Evolutionary conservation across 176 grass and related monocot genomes (phyloP), one percentile per base, ranked within the genome.

Genomic region (Triticum urartu): DNA sequence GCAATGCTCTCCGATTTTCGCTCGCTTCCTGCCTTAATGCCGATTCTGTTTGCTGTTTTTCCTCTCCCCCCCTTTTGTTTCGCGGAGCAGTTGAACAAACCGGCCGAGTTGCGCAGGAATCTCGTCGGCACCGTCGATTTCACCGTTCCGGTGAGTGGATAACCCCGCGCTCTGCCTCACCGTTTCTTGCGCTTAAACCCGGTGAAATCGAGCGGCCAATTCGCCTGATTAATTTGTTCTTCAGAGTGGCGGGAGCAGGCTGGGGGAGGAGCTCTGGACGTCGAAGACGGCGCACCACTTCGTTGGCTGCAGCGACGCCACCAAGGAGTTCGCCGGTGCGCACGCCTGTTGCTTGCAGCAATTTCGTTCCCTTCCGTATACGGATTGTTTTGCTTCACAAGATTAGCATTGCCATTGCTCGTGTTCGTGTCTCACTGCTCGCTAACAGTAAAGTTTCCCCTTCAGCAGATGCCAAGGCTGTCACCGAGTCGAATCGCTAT

Each of bases 261-360:
- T 76, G 10, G 85, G 58, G 50, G 81, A 82, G 2, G 80, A 87
- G 43, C 92, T 99, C n/a, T 99, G 97, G 97, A 79, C 66, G 33
- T 96, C 94, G 0, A 86, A 90, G 86, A 75, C 62, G 78, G 87
- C 97, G 1, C 79, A 78, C 60, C 64, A 77, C 80, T 99, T 94
- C 91, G 78, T 87, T 11, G 94, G 94, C 74, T 99, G 94, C 89
- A 96, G 97, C 87, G 88, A 87, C 75, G 94, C 90, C 42, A 90
- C 85, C 75, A 86, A 68, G 39, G 77, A 82, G 24, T 99, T 96
- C 81, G 75, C 82, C 11, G 85, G 97, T 96, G 86, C 61, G 90
- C 85, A 11, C 70, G 91, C 72, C 82, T 70, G 39, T 74, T 80
- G 21, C 43, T 26, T 20, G 14, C 61, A 48, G 12, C 43, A 47